Percentiles rank a stretch among this genome's conserved stretches.
phyloP scores from a whole-genome alignment of 306 rosid species.

The Dalbergia oliveri region DNA sequence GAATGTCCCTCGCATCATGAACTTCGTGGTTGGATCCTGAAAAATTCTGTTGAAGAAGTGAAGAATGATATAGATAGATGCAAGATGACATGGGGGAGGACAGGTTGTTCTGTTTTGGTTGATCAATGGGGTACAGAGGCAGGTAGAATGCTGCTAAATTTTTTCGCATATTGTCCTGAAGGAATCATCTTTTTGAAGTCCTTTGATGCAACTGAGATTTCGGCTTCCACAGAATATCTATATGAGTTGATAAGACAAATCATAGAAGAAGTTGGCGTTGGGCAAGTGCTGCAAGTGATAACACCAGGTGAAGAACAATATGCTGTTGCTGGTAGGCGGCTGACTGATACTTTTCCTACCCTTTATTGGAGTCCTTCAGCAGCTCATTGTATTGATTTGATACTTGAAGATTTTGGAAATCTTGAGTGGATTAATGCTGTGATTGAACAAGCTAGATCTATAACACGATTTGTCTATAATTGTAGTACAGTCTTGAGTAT shows the following conservation, averaged over 20 bases:
- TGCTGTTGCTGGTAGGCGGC: conserved; percentile 68
- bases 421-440: conserved; percentile 74
- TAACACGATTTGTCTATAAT: conserved; percentile 86
- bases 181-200: conserved; percentile 77
- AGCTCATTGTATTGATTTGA: conserved; percentile 67
- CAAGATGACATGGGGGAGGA: conserved; percentile 73
- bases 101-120: conserved; percentile 87
- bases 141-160: conserved; percentile 55
- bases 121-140: conserved; percentile 73
- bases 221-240: conserved; percentile 58
- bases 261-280: conserved; percentile 82
- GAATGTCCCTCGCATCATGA: conserved; percentile 72
- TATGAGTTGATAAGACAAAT: conserved; percentile 72
- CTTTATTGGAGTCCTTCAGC: conserved; percentile 89
- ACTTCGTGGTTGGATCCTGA: conserved; percentile 85
- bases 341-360: conserved; percentile 74
- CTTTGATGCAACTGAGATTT: conserved; percentile 71
- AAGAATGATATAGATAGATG: conserved; percentile 67
- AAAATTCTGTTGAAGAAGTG: conserved; percentile 79
- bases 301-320: conserved; percentile 69
- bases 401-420: conserved; percentile 80
- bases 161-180: conserved; percentile 76
- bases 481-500: conserved; percentile 73
- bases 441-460: conserved; percentile 79
- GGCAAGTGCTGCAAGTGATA: conserved; percentile 87